These are phyloP conservation scores for Venturia asperata DNA, from an alignment of 2,329 filamentous ascomycete genomes.

Conservation along the genomic window DNA sequence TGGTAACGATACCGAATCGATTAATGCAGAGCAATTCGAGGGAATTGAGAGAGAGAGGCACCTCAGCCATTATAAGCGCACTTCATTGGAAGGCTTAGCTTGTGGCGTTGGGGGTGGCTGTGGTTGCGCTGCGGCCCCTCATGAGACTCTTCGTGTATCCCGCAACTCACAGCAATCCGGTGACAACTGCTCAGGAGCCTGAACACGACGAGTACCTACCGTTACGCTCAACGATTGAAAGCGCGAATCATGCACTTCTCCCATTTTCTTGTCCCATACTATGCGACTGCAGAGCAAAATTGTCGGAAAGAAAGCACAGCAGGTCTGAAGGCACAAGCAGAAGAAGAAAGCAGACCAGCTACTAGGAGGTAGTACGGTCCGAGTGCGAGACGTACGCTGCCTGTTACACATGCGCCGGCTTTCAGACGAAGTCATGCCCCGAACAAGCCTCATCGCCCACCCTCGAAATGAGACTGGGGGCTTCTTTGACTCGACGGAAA, in stretches of 20 bases:
- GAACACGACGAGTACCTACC: background rate
- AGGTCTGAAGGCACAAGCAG: background rate
- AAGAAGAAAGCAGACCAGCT: background rate
- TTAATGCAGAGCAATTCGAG: background rate
- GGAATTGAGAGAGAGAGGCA: background rate
- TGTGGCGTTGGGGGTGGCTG: conserved; percentile 1
- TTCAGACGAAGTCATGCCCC: background rate
- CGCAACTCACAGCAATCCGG: background rate
- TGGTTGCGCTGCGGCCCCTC: background rate
- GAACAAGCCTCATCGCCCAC: background rate
- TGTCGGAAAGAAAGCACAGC: background rate
- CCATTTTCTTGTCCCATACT: background rate
- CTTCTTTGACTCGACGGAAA: background rate
- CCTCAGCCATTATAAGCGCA: background rate
- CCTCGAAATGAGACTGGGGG: background rate
- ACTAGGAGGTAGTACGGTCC: too few species aligned
- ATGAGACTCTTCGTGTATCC: background rate
- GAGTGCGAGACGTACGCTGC: background rate
- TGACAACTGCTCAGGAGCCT: background rate
- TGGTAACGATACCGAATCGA: too few species aligned
- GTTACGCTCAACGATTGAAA: background rate
- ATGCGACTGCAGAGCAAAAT: background rate
- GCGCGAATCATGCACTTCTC: background rate
- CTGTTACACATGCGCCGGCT: background rate
- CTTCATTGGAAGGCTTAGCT: conserved; percentile 6